Evolutionary conservation across 164 flowering plant species (phyloP).

Genomic region (Chimonanthus salicifolius): DNA sequence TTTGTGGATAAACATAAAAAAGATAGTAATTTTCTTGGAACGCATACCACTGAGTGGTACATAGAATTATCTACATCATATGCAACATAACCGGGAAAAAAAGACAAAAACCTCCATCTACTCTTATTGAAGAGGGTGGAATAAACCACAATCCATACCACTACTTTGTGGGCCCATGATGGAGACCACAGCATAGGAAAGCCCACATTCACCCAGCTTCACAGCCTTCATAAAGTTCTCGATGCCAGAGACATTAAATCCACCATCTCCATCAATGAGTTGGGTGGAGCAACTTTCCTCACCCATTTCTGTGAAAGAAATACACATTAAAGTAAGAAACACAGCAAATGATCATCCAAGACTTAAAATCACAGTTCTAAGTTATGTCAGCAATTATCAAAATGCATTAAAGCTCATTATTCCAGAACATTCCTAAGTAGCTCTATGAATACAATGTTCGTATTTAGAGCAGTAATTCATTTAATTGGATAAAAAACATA

Average conservation of each 20-base stretch:
- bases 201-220: constrained; percentile 80
- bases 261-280: constrained; percentile 92
- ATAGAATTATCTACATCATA: neutral
- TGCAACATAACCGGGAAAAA: neutral
- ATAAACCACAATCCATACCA: constrained; percentile 43
- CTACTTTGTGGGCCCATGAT: constrained; percentile 99
- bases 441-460: too few relatives aligned
- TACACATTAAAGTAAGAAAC: neutral
- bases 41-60: neutral
- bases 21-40: neutral
- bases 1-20: constrained; percentile 34
- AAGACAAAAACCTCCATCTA: neutral
- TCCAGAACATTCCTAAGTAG: neutral
- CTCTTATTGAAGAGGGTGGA: neutral
- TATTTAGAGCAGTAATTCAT: too few relatives aligned
- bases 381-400: neutral
- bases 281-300: constrained; percentile 66
- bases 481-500: too few relatives aligned
- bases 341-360: too few relatives aligned
- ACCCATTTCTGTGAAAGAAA: constrained; percentile 18
- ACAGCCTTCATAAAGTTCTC: constrained; percentile 68
- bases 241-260: constrained; percentile 60
- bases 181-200: constrained; percentile 93
- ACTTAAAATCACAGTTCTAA: neutral
- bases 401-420: neutral